Evolutionary conservation across 164 flowering plant species (phyloP).

Genomic region (grape (Vitis vinifera)): DNA sequence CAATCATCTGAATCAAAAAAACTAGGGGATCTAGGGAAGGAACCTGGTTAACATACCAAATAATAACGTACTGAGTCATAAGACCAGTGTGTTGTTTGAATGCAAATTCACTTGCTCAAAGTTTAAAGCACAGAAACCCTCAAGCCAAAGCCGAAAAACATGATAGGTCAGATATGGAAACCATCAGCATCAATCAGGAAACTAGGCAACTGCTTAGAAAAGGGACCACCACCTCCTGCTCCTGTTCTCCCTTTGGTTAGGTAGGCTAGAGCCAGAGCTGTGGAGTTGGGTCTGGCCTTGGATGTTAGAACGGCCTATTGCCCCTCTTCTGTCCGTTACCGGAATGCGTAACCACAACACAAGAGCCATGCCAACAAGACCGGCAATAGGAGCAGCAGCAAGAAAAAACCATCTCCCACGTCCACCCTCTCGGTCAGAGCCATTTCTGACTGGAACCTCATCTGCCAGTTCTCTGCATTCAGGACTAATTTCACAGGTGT

Average conservation of each 20-base stretch:
- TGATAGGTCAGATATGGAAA: too few relatives aligned
- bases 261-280: slow-evolving; percentile 15
- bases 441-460: slow-evolving; percentile 10
- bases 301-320: slow-evolving; percentile 11
- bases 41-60: too few relatives aligned
- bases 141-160: too few relatives aligned
- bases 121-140: too few relatives aligned
- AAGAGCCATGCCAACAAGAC: slow-evolving; percentile 74
- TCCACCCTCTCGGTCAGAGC: slow-evolving; percentile 21
- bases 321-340: slow-evolving; percentile 29
- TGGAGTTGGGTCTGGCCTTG: slow-evolving; percentile 20
- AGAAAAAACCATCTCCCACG: slow-evolving; percentile 67
- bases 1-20: too few relatives aligned
- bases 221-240: slow-evolving; percentile 77
- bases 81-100: too few relatives aligned
- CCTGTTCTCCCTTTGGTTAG: slow-evolving; percentile 36
- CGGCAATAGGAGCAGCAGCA: slow-evolving; percentile 76
- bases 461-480: slow-evolving; percentile 11
- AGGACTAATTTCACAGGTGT: slow-evolving; percentile 18
- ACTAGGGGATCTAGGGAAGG: too few relatives aligned
- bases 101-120: too few relatives aligned
- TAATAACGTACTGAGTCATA: too few relatives aligned
- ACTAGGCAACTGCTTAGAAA: slow-evolving; percentile 25
- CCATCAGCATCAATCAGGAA: background rate
- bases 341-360: slow-evolving; percentile 70